phyloP scores from a whole-genome alignment of 2,329 filamentous ascomycete genomes.

The Colletotrichum orchidophilum region DNA sequence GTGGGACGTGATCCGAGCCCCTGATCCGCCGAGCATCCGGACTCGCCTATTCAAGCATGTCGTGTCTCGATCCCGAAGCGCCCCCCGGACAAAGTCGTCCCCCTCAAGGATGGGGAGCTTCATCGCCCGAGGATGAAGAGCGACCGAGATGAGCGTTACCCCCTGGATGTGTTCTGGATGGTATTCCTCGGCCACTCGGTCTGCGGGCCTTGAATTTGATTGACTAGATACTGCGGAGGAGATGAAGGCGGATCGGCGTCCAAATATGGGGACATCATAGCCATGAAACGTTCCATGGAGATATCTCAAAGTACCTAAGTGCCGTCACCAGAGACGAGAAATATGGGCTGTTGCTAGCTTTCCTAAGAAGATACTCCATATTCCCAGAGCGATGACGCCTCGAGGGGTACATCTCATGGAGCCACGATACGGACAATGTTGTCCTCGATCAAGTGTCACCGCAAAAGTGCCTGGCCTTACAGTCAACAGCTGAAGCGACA shows the following conservation, averaged over 20 bases:
- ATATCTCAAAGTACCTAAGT: not conserved
- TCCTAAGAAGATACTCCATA: not conserved
- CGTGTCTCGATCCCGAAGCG: conserved; percentile 18
- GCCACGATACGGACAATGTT: not conserved
- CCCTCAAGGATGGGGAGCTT: not conserved
- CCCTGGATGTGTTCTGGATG: not conserved
- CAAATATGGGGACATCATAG: not conserved
- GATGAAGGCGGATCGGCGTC: not conserved
- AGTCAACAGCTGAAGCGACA: not conserved
- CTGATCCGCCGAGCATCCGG: not conserved
- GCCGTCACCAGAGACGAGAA: not conserved
- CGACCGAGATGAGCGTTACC: not conserved
- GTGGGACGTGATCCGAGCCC: conserved; percentile 5
- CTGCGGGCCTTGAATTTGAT: not conserved
- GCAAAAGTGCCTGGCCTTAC: not conserved
- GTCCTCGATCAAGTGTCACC: conserved; percentile 17
- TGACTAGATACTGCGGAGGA: not conserved
- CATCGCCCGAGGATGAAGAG: not conserved
- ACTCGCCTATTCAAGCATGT: conserved; percentile 20
- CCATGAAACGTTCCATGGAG: not conserved
- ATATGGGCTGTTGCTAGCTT: not conserved
- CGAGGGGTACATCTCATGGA: not conserved
- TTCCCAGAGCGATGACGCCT: no score
- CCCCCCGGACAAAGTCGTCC: not conserved
- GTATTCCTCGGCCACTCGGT: not conserved